Evolutionary conservation across 148 eudicot genomes (phyloP).

Genomic region (Limonium bicolor): DNA sequence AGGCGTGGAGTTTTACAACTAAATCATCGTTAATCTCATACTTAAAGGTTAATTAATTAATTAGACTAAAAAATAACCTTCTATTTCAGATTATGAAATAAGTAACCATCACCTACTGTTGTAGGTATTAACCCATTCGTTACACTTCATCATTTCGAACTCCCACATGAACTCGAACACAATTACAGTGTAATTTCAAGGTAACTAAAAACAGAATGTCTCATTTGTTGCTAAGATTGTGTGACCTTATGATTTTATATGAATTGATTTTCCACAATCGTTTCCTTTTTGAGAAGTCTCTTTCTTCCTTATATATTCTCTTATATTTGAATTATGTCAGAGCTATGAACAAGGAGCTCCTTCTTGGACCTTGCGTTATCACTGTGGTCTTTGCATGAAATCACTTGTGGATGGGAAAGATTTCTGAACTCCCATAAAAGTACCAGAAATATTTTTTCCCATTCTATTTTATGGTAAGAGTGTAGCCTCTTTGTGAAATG

Average conservation of each 20-base stretch:
- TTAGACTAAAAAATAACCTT: too few species aligned
- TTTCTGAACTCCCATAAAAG: slow-evolving; percentile 78
- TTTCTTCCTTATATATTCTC: too few species aligned
- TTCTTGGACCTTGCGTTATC: slow-evolving; percentile 84
- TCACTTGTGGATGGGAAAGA: slow-evolving; percentile 69
- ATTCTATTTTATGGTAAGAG: slow-evolving; percentile 47
- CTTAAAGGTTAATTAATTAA: slow-evolving; percentile 60
- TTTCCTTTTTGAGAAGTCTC: too few species aligned
- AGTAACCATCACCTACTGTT: too few species aligned
- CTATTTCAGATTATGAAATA: too few species aligned
- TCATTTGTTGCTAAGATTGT: too few species aligned
- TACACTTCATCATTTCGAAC: slow-evolving; percentile 53
- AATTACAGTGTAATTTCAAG: slow-evolving; percentile 44
- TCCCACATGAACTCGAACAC: slow-evolving; percentile 60
- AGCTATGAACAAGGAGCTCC: too few species aligned
- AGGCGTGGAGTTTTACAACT: slow-evolving; percentile 52
- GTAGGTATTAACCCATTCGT: slow-evolving; percentile 81
- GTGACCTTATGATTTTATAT: too few species aligned
- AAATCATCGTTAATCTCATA: slow-evolving; percentile 40
- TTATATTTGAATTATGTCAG: too few species aligned
- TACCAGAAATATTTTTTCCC: slow-evolving; percentile 75
- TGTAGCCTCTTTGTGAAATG: slow-evolving; percentile 1
- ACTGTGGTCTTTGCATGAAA: slow-evolving; percentile 95
- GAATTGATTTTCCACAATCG: too few species aligned
- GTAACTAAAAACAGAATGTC: too few species aligned